phyloP scores from a whole-genome alignment of 805 yeast species.

The Danielozyma ontarioensis region DNA sequence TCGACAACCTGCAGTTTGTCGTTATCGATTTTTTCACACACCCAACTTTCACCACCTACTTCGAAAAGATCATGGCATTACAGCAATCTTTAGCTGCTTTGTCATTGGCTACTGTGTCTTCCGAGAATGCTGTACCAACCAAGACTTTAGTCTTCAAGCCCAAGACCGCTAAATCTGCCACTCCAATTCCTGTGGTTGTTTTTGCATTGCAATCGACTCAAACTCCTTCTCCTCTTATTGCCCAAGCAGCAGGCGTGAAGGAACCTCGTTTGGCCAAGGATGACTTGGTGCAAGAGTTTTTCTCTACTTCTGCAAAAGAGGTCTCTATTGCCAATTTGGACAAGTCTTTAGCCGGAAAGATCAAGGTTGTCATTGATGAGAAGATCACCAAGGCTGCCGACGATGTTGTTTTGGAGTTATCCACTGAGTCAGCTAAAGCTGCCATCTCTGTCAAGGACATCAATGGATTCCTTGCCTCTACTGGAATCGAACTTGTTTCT shows the following conservation, averaged over 20 bases:
- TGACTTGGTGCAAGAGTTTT: slow-evolving; percentile 65
- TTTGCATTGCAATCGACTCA: slow-evolving; percentile 67
- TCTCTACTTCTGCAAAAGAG: slow-evolving; percentile 53
- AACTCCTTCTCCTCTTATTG: slow-evolving; percentile 64
- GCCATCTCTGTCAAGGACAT: slow-evolving; percentile 43
- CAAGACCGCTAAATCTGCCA: slow-evolving; percentile 77
- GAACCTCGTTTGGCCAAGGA: slow-evolving; percentile 88
- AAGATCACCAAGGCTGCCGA: slow-evolving; percentile 35
- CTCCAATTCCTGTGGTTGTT: slow-evolving; percentile 75
- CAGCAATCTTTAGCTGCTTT: slow-evolving; percentile 65
- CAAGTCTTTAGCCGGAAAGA: slow-evolving; percentile 43
- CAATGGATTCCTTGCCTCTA: slow-evolving; percentile 40
- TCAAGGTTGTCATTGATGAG: slow-evolving; percentile 58
- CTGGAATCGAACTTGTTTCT: slow-evolving; percentile 45
- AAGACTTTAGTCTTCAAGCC: slow-evolving; percentile 87
- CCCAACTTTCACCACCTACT: slow-evolving; percentile 2
- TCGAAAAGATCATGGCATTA: slow-evolving; percentile 65
- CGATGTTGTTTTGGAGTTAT: slow-evolving; percentile 36
- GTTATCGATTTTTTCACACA: not conserved
- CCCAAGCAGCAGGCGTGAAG: slow-evolving; percentile 63
- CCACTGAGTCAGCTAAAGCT: slow-evolving; percentile 51
- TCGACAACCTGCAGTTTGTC: not conserved
- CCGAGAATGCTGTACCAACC: slow-evolving; percentile 49
- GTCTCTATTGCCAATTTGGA: slow-evolving; percentile 53
- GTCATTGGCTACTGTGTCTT: slow-evolving; percentile 51